Conservation (phyloP, 768 basidiomycete species). For the Daedaleopsis sinensis region DNA sequence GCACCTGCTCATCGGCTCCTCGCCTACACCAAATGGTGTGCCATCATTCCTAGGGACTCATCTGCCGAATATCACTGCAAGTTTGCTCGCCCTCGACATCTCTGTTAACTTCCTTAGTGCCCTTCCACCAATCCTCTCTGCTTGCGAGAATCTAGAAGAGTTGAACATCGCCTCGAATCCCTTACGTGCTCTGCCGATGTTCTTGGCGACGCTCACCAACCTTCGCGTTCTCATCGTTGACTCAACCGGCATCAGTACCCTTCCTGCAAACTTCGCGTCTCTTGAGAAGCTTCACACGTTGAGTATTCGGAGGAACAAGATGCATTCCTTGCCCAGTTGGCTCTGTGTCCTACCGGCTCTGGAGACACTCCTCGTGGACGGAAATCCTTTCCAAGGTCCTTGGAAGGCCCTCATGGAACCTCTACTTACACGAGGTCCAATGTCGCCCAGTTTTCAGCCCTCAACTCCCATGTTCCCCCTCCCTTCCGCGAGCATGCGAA, state of each 20-base stretch:
- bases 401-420: slow-evolving; percentile 92
- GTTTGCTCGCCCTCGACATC: slow-evolving; percentile 91
- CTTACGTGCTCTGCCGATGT: slow-evolving; percentile 87
- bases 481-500: slow-evolving; percentile 48
- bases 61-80: slow-evolving; percentile 72
- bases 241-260: slow-evolving; percentile 74
- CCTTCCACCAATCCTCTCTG: slow-evolving; percentile 80
- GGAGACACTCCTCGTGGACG: slow-evolving; percentile 89
- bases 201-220: slow-evolving; percentile 73
- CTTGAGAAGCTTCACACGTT: slow-evolving; percentile 86
- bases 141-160: slow-evolving; percentile 85
- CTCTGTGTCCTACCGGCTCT: slow-evolving; percentile 84
- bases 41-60: slow-evolving; percentile 70
- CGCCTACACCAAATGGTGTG: slow-evolving; percentile 74
- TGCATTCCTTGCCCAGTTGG: slow-evolving; percentile 93
- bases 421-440: slow-evolving; percentile 64
- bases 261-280: slow-evolving; percentile 74
- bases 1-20: slow-evolving; percentile 88
- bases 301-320: slow-evolving; percentile 85
- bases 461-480: slow-evolving; percentile 64
- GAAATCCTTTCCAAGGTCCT: slow-evolving; percentile 93
- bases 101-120: slow-evolving; percentile 85
- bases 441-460: slow-evolving; percentile 64
- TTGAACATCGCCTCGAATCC: slow-evolving; percentile 93
- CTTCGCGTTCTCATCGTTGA: slow-evolving; percentile 94